Base-by-base conservation (phyloP, 345 rosid genomes). In the Acer campestre region DNA sequence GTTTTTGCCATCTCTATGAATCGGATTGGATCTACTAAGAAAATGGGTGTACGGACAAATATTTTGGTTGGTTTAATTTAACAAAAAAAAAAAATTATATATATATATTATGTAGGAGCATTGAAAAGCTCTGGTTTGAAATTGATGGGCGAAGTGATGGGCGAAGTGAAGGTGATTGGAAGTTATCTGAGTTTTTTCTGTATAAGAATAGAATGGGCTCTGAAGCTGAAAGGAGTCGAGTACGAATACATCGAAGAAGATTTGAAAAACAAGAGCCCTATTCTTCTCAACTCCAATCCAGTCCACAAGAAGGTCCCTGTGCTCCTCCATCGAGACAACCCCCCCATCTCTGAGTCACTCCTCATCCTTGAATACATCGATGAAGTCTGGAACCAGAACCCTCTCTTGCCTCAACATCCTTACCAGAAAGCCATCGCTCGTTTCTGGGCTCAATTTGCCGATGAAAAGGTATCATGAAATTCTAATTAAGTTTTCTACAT, bases 231-330 rank as follows among this genome's bases (percentile, higher is more conserved):
- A 76, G 85, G 80, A 4, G 73, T 80, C 12, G 67, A 75, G 13
- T 80, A 78, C 51, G 83, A 85, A 7, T 75, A 70, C 13, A 17
- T 77, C 0, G 76, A 74, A 25, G 85, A 84, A 56, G 82, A 81
- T 72, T 14, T 76, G 3, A 38, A 14, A 64, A 79, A 84, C 79
- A 81, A 81, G 78, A 84, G 87, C 25, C 74, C 76, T n/a, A 9
- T 73, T 49, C 84, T 84, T 63, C 76, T 81, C 56, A 74, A 79
- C 8, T 72, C 27, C 40, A 81, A 81, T 29, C 86, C 82, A 3
- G 78, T 78, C 6, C 72, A 81, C 78, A 81, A 84, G 84, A 81
- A 84, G 79, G 74, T 75, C 18, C 82, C 79, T 1, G 82, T 81
- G 73, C 86, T 84, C 16, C 35, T 80, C 16, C 78, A 78, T 42